Evolutionary conservation across 2,329 filamentous ascomycete species (phyloP).

Genomic region (Elsinoe necatrix): DNA sequence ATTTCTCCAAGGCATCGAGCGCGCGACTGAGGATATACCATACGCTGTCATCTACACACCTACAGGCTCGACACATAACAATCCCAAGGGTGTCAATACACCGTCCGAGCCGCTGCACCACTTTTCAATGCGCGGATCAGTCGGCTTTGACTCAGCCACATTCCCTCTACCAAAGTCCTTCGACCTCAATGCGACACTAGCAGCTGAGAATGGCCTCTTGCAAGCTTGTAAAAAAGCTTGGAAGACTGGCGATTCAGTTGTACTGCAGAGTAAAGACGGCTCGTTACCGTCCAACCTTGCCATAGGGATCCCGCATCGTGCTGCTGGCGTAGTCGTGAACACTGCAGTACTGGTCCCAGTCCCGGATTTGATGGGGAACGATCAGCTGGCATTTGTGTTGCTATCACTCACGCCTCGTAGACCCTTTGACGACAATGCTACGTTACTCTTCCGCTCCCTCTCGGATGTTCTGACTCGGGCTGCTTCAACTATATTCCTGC

Average conservation of each 20-base stretch:
- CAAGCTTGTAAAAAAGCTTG: constrained; percentile 16
- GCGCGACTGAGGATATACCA: constrained; percentile 15
- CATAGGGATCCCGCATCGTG: constrained; percentile 11
- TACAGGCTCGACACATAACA: constrained; percentile 16
- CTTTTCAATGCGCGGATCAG: constrained; percentile 22
- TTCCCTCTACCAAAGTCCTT: constrained; percentile 23
- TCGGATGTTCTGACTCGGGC: constrained; percentile 32
- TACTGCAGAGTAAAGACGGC: constrained; percentile 9
- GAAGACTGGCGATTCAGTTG: constrained; percentile 4
- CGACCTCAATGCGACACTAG: constrained; percentile 19
- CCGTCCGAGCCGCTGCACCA: constrained; percentile 8
- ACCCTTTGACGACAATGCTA: constrained; percentile 33
- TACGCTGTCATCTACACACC: constrained; percentile 19
- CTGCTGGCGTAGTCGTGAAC: constrained; percentile 13
- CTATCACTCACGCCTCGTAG: constrained; percentile 33
- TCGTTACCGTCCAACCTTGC: constrained; percentile 14
- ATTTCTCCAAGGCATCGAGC: constrained; percentile 16
- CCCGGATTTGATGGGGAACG: constrained; percentile 28
- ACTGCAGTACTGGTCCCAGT: constrained; percentile 17
- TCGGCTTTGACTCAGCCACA: constrained; percentile 24
- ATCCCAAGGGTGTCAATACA: constrained; percentile 11
- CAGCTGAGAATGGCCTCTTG: constrained; percentile 15
- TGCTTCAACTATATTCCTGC: constrained; percentile 33
- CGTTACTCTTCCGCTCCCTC: constrained; percentile 31
- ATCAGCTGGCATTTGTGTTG: constrained; percentile 34